Percentiles rank a stretch among this genome's conserved stretches.
phyloP scores from a whole-genome alignment of 2,329 filamentous ascomycete genomes.

The Trichoderma oligosporum region DNA sequence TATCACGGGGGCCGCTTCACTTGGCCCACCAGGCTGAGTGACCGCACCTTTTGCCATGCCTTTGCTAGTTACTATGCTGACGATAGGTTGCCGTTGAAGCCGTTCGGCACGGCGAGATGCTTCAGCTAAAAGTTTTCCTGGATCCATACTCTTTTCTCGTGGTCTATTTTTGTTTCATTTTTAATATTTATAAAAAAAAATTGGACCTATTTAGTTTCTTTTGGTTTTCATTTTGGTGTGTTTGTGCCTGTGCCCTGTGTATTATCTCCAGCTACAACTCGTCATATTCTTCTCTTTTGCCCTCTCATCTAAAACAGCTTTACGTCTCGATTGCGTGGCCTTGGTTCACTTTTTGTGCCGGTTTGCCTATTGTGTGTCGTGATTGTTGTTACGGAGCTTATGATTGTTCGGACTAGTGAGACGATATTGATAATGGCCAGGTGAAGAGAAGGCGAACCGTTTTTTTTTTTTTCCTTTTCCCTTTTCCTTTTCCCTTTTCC shows the following conservation, averaged over 20 bases:
- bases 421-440: constrained; percentile 10
- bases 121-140: not conserved
- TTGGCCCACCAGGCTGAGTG: not conserved
- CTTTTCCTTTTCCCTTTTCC: not conserved
- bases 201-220: too few relatives aligned
- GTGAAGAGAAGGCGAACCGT: constrained; percentile 2
- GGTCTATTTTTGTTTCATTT: not conserved
- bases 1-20: not conserved
- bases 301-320: not conserved
- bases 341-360: constrained; percentile 17
- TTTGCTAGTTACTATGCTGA: not conserved
- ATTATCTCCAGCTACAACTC: not conserved
- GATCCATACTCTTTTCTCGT: not conserved
- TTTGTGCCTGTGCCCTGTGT: not conserved
- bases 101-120: not conserved
- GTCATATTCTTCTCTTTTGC: not conserved
- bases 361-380: constrained; percentile 14
- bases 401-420: constrained; percentile 7
- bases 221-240: too few relatives aligned
- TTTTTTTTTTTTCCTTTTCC: not conserved
- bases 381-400: constrained; percentile 5
- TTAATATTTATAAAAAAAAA: too few relatives aligned
- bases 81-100: constrained; percentile 16
- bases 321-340: not conserved
- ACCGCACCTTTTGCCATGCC: constrained; percentile 3